Conservation (phyloP, 2,329 filamentous ascomycete genomes). For the Lasiodiplodia sp. region DNA sequence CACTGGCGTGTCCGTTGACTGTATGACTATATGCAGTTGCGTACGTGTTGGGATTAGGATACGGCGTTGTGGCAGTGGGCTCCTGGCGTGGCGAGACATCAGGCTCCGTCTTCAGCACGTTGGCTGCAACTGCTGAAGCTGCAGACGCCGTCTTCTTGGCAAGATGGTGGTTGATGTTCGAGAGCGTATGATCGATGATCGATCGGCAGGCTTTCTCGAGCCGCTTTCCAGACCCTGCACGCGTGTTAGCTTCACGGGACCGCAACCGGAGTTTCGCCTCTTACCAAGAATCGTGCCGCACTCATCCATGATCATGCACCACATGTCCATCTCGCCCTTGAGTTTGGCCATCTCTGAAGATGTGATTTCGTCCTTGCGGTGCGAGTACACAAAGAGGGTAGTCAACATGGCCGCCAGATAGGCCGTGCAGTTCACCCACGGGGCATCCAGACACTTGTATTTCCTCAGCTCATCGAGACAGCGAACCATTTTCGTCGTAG, state of each 20-base stretch:
- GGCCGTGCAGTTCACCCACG: conserved; percentile 77
- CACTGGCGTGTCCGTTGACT: conserved; percentile 2
- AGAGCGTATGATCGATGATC: conserved; percentile 58
- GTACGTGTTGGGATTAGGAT: conserved; percentile 24
- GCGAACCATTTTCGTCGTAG: conserved; percentile 69
- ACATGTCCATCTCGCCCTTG: conserved; percentile 71
- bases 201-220: conserved; percentile 57
- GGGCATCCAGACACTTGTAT: conserved; percentile 75
- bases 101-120: conserved; percentile 36
- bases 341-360: conserved; percentile 66
- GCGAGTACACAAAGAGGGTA: conserved; percentile 72
- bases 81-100: conserved; percentile 32
- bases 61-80: conserved; percentile 34
- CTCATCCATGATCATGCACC: conserved; percentile 73
- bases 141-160: conserved; percentile 53
- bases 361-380: conserved; percentile 68
- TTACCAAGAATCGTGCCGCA: conserved; percentile 71
- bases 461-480: conserved; percentile 66
- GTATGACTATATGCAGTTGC: conserved; percentile 9
- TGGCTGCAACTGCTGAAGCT: conserved; percentile 46
- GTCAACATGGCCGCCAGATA: conserved; percentile 78
- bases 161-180: conserved; percentile 55
- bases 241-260: conserved; percentile 18
- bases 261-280: conserved; percentile 36
- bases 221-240: conserved; percentile 54